phyloP scores from a whole-genome alignment of 306 rosid species.

The Trifolium subterraneum region DNA sequence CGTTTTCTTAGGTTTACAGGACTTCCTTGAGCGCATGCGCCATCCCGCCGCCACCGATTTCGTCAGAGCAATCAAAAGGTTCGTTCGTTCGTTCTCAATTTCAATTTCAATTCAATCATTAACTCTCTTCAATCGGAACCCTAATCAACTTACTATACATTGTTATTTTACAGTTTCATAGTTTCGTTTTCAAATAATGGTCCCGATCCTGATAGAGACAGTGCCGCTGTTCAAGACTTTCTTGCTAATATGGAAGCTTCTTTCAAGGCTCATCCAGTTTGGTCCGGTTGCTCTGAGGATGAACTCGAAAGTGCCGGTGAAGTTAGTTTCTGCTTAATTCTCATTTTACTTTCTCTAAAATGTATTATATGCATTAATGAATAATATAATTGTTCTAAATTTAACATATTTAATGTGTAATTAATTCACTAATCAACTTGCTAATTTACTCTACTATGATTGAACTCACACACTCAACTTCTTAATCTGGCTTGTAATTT shows the following conservation, averaged over 20 bases:
- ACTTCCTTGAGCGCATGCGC: slow-evolving; percentile 97
- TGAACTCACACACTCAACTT: slow-evolving; percentile 21
- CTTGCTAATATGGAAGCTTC: slow-evolving; percentile 85
- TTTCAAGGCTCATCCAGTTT: slow-evolving; percentile 94
- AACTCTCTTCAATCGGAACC: slow-evolving; percentile 27
- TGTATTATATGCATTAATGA: not conserved
- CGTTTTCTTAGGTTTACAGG: slow-evolving; percentile 87
- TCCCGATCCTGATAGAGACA: slow-evolving; percentile 88
- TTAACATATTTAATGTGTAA: not conserved
- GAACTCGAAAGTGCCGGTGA: slow-evolving; percentile 98
- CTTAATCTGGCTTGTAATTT: not conserved
- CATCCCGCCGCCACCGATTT: slow-evolving; percentile 94
- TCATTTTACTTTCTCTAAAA: too few relatives aligned
- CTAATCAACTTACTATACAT: slow-evolving; percentile 20
- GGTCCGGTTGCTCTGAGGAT: slow-evolving; percentile 95
- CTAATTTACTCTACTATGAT: slow-evolving; percentile 1
- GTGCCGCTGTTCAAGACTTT: slow-evolving; percentile 80
- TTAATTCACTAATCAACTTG: not conserved
- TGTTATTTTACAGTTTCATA: slow-evolving; percentile 68
- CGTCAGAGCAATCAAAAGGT: slow-evolving; percentile 97
- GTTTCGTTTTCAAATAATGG: slow-evolving; percentile 88
- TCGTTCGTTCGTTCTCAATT: not conserved
- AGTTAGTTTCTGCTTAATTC: slow-evolving; percentile 54
- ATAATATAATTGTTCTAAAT: not conserved
- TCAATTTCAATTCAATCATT: not conserved